These are phyloP conservation scores for Coleophoma crateriformis DNA, from an alignment of 2,329 filamentous ascomycete genomes.

Conservation along the genomic window DNA sequence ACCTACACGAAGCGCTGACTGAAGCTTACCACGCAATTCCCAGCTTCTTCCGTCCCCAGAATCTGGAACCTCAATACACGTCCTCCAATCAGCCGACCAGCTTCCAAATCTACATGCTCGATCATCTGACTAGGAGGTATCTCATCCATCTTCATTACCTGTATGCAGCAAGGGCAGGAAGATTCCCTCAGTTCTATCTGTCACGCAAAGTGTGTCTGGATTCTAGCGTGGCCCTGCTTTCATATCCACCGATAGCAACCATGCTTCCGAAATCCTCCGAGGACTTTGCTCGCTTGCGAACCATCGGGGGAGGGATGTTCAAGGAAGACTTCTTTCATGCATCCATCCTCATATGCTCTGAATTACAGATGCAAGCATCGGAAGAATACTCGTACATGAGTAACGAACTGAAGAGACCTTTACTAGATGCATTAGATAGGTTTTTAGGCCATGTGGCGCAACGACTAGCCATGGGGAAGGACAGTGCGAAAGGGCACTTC, in stretches of 20 bases:
- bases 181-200: constrained; percentile 39
- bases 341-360: constrained; percentile 36
- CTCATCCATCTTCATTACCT: constrained; percentile 45
- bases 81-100: background rate
- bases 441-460: constrained; percentile 20
- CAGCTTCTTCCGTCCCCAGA: background rate
- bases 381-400: background rate
- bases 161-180: constrained; percentile 33
- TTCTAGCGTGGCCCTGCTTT: constrained; percentile 22
- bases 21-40: background rate
- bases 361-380: constrained; percentile 25
- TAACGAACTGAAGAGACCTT: constrained; percentile 33
- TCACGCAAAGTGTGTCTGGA: constrained; percentile 40
- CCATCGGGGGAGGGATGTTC: constrained; percentile 34
- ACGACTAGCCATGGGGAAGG: constrained; percentile 31
- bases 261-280: constrained; percentile 4
- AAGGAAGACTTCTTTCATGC: constrained; percentile 33
- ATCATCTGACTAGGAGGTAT: constrained; percentile 46
- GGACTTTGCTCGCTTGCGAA: constrained; percentile 30
- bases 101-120: constrained; percentile 42
- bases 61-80: background rate
- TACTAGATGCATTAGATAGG: constrained; percentile 5
- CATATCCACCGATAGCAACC: background rate
- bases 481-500: constrained; percentile 34
- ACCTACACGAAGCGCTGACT: constrained; percentile 38